phyloP scores from a whole-genome alignment of 306 rosid genomes.

The Lathyrus sativus region DNA sequence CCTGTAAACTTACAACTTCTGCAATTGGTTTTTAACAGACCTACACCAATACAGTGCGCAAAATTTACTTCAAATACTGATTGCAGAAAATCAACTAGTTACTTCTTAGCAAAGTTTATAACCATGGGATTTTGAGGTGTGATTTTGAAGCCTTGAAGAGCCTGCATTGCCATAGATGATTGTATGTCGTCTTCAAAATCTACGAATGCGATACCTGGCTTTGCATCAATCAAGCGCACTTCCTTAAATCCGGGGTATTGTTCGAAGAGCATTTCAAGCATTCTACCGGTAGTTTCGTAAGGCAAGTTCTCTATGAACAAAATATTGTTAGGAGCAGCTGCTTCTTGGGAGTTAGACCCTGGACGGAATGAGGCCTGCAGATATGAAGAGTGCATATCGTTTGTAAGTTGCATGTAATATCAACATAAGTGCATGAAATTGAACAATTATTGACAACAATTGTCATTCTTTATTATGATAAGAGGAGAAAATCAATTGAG shows the following conservation, averaged over 20 bases:
- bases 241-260: conserved; percentile 98
- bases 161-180: conserved; percentile 94
- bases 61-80: conserved; percentile 23
- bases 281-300: conserved; percentile 76
- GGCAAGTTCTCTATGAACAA: conserved; percentile 97
- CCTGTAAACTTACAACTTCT: conserved; percentile 35
- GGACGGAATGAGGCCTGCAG: conserved; percentile 74
- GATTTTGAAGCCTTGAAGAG: conserved; percentile 92
- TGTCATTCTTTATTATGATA: background rate
- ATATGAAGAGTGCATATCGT: conserved; percentile 5
- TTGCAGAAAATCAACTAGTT: conserved; percentile 26
- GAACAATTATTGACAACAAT: background rate
- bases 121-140: conserved; percentile 90
- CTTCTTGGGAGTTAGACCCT: conserved; percentile 66
- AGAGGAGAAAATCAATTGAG: too few relatives aligned
- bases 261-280: conserved; percentile 91
- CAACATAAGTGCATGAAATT: background rate
- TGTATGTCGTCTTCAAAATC: conserved; percentile 91
- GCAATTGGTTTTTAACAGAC: conserved; percentile 40
- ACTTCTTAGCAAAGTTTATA: conserved; percentile 92
- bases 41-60: conserved; percentile 38
- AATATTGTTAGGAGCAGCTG: conserved; percentile 80
- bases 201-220: conserved; percentile 97
- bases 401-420: conserved; percentile 21
- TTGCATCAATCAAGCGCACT: conserved; percentile 93